Evolutionary conservation across 805 yeast species (phyloP), one percentile per base, ranked within the genome.

Genomic region (Pichia membranifaciens): DNA sequence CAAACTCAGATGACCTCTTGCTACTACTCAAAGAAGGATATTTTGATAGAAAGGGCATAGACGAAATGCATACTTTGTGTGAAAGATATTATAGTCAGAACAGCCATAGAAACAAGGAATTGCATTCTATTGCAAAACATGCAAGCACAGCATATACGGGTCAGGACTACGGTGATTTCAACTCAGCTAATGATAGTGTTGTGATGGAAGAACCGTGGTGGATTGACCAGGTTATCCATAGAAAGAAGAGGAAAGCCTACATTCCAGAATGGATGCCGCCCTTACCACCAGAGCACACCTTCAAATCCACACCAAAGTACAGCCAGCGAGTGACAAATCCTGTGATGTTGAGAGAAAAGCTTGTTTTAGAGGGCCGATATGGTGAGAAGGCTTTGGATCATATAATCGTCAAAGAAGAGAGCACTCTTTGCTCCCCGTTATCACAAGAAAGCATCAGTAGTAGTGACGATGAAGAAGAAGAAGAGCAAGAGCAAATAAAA

Each of bases 261-360:
- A 73, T 87, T 7, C 95, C 95, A 0, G 59, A 68, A 5, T 89
- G 89, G 82, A 68, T 91, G 55, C 99, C 99, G 0, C 79, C 80
- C 12, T 72, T 91, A 25, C 99, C 99, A 1, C 96, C 98, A 0
- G 96, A 88, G 58, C 95, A 90, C 64, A 91, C 98, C 0, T 91
- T 84, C 61, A 81, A 79, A 63, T 76, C 81, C 47, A 85, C 96
- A 0, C 84, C 96, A 0, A 73, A 74, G 52, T 89, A 71, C 60
- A 73, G 81, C 47, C 70, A 78, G 21, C 71, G 82, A 18, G 66
- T 81, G 15, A 76, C 81, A 1, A 91, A 87, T 58, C 87, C 90
- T 51, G 78, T 83, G 53, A 70, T 76, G 48, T 73, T 91, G 46
- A 73, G 91, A 52, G 78, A 84, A 47, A 77, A 78, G 56, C 70